A percentile compares a stretch with the other conserved stretches of the same genome.
These are phyloP conservation scores for Penicillium corylophilum DNA, from an alignment of 2,329 filamentous ascomycete genomes.

Conservation along the genomic window DNA sequence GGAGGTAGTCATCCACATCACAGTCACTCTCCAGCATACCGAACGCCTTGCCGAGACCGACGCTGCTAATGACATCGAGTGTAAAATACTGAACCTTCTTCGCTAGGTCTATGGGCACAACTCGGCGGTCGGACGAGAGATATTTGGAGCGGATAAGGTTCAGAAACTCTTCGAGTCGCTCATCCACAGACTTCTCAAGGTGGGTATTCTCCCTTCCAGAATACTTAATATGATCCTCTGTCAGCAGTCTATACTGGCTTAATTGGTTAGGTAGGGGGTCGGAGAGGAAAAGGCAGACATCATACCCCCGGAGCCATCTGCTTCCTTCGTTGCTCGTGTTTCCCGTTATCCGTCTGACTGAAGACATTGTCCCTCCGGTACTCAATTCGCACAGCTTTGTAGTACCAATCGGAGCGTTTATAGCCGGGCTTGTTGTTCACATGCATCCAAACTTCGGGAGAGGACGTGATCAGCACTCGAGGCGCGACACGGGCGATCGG, in stretches of 20 bases:
- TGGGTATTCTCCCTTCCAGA: slow-evolving; percentile 56
- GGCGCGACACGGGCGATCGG: slow-evolving; percentile 18
- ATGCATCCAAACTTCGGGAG: slow-evolving; percentile 19
- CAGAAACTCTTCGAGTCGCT: slow-evolving; percentile 48
- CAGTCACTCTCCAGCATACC: slow-evolving; percentile 46
- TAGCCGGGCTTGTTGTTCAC: slow-evolving; percentile 21
- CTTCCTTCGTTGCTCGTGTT: slow-evolving; percentile 18
- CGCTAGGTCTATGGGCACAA: slow-evolving; percentile 46
- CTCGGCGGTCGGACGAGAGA: slow-evolving; percentile 30
- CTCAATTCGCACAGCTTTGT: slow-evolving; percentile 14
- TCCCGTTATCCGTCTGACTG: slow-evolving; percentile 17
- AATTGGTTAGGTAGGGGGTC: background rate
- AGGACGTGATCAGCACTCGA: slow-evolving; percentile 16
- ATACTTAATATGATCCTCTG: slow-evolving; percentile 34
- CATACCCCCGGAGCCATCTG: slow-evolving; percentile 22
- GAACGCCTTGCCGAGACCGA: slow-evolving; percentile 53
- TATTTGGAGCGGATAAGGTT: slow-evolving; percentile 51
- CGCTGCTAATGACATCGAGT: slow-evolving; percentile 55
- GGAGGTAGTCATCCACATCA: slow-evolving; percentile 44
- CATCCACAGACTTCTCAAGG: slow-evolving; percentile 52
- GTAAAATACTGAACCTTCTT: slow-evolving; percentile 55
- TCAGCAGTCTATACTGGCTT: background rate
- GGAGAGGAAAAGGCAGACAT: background rate
- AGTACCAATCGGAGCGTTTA: slow-evolving; percentile 21
- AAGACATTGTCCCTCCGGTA: slow-evolving; percentile 18